Base-by-base conservation (phyloP, 1,284 basidiomycete genomes). In the Ustilago hordei region DNA sequence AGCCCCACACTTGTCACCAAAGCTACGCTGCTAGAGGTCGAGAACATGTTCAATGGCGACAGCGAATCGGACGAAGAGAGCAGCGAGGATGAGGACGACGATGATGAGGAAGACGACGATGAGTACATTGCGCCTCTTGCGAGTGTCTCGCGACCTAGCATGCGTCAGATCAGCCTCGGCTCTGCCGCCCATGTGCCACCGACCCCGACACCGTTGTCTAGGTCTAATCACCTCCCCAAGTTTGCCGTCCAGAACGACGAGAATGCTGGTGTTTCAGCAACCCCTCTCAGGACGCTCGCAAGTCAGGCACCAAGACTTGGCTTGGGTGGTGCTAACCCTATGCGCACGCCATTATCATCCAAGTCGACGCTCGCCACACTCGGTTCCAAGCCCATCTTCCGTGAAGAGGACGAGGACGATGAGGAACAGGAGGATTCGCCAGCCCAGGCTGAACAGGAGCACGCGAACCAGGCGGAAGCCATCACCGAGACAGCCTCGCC, bases 21-120 rank as follows among this genome's bases (percentile, higher is more conserved):
- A 52, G 83, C 81, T 2, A 78, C 82, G 12, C 74, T 79, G 52
- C 61, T 71, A 53, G 82, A 86, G 55, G 84, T 85, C 23, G 68
- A 79, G 53, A 71, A 60, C 71, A 84, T 84, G 81, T 85, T 85
- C 66, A 85, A 84, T 55, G 84, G 84, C 39, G 76, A 80, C 53
- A 66, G 60, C 35, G 71, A 76, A 35, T 73, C 74, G 34, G 68
- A 75, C 48, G 67, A 75, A 15, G 68, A 71, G 12, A 65, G 71
- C 58, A 67, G 67, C 41, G 69, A 77, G 3, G 71, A 75, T 11
- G 75, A 80, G 3, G 71, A 80, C 36, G 69, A 78, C 52, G 67
- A 75, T 3, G 66, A 55, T 17, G 73, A 76, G 8, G 64, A 68
- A 15, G 70, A 73, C n/a, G 74, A 75, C 36, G 63, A 69, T 32